Evolutionary conservation across 306 rosid species (phyloP).

Genomic region (Vigna nakashimae): DNA sequence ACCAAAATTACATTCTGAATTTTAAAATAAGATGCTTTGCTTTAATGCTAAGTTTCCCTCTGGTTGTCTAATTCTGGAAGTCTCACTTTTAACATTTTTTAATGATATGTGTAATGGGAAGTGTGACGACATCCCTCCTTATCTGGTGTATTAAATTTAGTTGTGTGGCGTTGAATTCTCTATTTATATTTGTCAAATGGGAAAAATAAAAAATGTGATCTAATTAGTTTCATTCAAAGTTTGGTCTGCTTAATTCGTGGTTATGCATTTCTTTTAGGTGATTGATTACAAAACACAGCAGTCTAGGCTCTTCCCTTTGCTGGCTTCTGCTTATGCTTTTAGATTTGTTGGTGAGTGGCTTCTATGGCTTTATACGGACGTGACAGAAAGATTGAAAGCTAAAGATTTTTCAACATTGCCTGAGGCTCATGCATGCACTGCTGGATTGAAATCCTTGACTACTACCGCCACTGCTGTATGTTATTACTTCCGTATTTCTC

Average conservation of each 20-base stretch:
- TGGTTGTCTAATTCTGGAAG: constrained; percentile 8
- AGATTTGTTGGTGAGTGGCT: constrained; percentile 96
- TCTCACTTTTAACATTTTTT: constrained; percentile 16
- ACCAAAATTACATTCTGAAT: not conserved
- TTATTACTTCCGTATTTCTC: constrained; percentile 17
- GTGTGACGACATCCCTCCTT: constrained; percentile 23
- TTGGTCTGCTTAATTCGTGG: constrained; percentile 35
- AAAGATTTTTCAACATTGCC: constrained; percentile 88
- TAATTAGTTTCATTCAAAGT: not conserved
- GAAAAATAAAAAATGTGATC: constrained; percentile 4
- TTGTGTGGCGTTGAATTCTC: not conserved
- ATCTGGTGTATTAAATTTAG: constrained; percentile 2
- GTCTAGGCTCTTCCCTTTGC: constrained; percentile 92
- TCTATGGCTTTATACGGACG: constrained; percentile 89
- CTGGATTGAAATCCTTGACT: constrained; percentile 95
- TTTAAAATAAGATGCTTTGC: constrained; percentile 14
- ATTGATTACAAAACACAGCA: constrained; percentile 98
- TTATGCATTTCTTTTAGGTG: constrained; percentile 62
- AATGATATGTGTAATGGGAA: not conserved
- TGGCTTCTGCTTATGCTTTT: constrained; percentile 98
- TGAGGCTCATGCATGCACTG: constrained; percentile 99
- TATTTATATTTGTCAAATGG: not conserved
- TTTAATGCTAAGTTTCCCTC: not conserved
- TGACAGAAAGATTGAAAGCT: constrained; percentile 78
- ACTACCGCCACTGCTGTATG: constrained; percentile 94